Evolutionary conservation across 1,139 yeast genomes (phyloP), one percentile per base, ranked within the genome.

Genomic region (Candida sanyaensis): DNA sequence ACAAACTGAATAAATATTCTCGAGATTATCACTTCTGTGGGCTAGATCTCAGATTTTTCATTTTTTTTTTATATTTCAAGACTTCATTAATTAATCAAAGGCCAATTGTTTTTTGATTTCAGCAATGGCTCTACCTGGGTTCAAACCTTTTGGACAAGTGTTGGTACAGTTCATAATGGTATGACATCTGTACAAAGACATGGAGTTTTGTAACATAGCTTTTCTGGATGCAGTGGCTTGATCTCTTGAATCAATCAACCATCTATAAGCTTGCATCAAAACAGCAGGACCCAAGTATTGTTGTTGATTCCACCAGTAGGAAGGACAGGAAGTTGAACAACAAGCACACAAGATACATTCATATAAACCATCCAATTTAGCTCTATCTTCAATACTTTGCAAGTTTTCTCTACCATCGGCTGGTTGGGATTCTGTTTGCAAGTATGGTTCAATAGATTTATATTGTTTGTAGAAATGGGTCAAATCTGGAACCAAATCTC

Each of bases 281-380:
- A 93, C 98, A 28, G 98, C 98, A 32, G 99, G 98, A 50, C 99
- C 99, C 63, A 95, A 79, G 75, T 95, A 95, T 78, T 95, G 96
- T 73, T 92, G 96, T 75, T 91, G 97, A 77, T 95, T 95, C 99
- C 99, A 95, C 99, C 99, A 95, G 81, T 95, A 95, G 6, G 98
- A 91, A 47, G 99, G 99, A 78, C 99, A 93, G 31, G 99, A 84
- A 45, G 99, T 95, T 36, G 98, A 92, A 75, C 99, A 93, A 76
- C 99, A 93, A 27, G 99, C 99, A 78, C 99, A 93, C 66, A 93
- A 80, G 62, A 93, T 93, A 79, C 99, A 93, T 75, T 93, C 99
- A 74, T 93, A 93, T 61, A 93, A 77, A 50, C 99, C 98, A 69
- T 93, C 98, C 65, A 93, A 82, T 77, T 93, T 95, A 74, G 88